A percentile compares a stretch with the other conserved stretches of the same genome.
phyloP scores from a whole-genome alignment of 2,329 filamentous ascomycete species.

The Paraconiothyrium brasiliense region DNA sequence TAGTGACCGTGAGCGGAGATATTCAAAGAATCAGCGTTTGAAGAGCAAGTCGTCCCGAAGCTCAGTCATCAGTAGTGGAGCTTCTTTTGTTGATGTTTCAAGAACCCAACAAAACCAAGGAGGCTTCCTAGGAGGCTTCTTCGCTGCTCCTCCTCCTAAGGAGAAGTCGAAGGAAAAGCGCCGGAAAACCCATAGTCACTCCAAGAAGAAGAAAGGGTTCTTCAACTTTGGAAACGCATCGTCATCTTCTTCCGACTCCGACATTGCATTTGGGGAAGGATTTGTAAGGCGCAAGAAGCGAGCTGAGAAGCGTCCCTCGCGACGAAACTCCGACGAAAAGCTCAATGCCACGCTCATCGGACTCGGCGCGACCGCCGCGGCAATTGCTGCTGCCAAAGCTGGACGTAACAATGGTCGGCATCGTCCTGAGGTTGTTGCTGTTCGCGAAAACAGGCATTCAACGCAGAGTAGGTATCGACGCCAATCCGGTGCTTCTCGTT shows the following conservation, averaged over 20 bases:
- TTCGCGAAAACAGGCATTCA: conserved; percentile 42
- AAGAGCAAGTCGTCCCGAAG: conserved; percentile 46
- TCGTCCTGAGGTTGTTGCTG: conserved; percentile 46
- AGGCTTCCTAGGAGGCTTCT: conserved; percentile 61
- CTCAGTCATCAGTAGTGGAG: conserved; percentile 54
- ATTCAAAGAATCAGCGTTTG: conserved; percentile 36
- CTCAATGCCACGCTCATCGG: conserved; percentile 58
- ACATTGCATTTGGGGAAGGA: conserved; percentile 57
- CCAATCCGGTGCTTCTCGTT: conserved; percentile 33
- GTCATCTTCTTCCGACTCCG: conserved; percentile 56
- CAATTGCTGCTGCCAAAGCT: conserved; percentile 56
- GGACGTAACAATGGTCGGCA: conserved; percentile 38
- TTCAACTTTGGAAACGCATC: conserved; percentile 60
- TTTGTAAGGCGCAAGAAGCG: conserved; percentile 40
- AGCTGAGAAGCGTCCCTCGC: conserved; percentile 39
- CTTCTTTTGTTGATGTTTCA: conserved; percentile 74
- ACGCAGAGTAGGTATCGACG: conserved; percentile 32
- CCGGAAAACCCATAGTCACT: conserved; percentile 29
- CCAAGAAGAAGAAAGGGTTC: conserved; percentile 56
- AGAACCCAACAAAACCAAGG: conserved; percentile 59
- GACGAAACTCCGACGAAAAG: conserved; percentile 56
- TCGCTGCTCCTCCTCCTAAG: conserved; percentile 63
- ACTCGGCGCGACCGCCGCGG: conserved; percentile 59
- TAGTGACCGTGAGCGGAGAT: conserved; percentile 41
- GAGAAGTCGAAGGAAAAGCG: conserved; percentile 31